Percentiles rank a stretch among this genome's conserved stretches.
Conservation (phyloP, 768 basidiomycete species). For the Termitomyces sp. region DNA sequence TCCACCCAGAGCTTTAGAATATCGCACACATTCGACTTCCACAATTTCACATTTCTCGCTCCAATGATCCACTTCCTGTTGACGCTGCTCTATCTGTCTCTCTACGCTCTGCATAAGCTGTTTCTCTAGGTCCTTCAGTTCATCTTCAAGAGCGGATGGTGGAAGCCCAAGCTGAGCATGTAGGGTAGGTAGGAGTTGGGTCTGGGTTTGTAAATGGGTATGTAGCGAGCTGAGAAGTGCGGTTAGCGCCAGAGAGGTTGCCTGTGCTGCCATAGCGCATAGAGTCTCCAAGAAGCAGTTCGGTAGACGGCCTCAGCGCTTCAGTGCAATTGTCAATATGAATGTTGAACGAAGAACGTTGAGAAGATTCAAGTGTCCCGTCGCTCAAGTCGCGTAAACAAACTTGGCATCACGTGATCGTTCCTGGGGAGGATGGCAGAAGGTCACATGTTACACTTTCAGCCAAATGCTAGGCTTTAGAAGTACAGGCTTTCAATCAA, state of each 20-base stretch:
- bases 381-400: slow-evolving; percentile 10
- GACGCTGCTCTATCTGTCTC: slow-evolving; percentile 58
- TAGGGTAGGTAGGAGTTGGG: slow-evolving; percentile 73
- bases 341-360: not conserved
- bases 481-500: too few species aligned
- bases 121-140: slow-evolving; percentile 66
- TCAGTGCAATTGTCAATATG: not conserved
- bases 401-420: slow-evolving; percentile 10
- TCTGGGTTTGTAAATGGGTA: slow-evolving; percentile 74
- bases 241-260: slow-evolving; percentile 40
- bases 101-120: slow-evolving; percentile 76
- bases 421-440: not conserved
- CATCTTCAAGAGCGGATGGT: slow-evolving; percentile 72
- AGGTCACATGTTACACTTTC: too few species aligned
- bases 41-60: slow-evolving; percentile 53
- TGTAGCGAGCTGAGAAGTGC: slow-evolving; percentile 74
- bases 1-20: slow-evolving; percentile 66
- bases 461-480: too few species aligned
- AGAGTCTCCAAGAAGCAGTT: not conserved
- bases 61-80: slow-evolving; percentile 78
- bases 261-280: slow-evolving; percentile 19
- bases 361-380: not conserved
- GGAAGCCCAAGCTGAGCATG: slow-evolving; percentile 85
- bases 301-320: not conserved
- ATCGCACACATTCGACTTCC: slow-evolving; percentile 61